Base-by-base conservation (phyloP, 345 rosid species). In the Dipteronia dyeriana region DNA sequence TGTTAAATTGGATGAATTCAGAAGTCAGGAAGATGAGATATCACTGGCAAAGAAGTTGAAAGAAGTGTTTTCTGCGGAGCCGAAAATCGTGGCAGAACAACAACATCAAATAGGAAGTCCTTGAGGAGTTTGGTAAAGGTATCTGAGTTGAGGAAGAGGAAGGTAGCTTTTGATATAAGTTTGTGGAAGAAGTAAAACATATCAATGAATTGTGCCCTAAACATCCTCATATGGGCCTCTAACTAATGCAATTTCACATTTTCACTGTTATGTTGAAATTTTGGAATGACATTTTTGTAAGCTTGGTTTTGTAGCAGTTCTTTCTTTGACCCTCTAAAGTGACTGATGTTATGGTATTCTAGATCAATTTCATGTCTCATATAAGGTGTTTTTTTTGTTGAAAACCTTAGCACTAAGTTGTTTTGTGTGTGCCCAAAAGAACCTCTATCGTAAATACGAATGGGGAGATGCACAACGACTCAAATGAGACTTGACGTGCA, bases 1-100 rank as follows among this genome's bases (percentile, higher is more conserved):
- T 45, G 86, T 89, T 12, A 86, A 83, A 79, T 16, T 89, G 76
- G 91, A 86, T 20, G 89, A 90, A 51, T 82, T 83, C 65, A 68
- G 43, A 73, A 80, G 65, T 25, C 71, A 71, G 71, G 80, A 72
- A 1, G 81, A 81, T 26, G 82, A 77, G 71, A 77, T 70, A 60
- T 68, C 64, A 57, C 64, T 87, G 67, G 76, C 82, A 14, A 57
- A 79, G 68, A 56, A 69, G 75, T n/a, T 91, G 23, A 74, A 66
- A n/a, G 65, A 85, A 66, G 20, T 81, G 1, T 56, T 80, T 9
- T 43, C 62, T 0, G 14, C 11, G 29, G 75, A 86, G 43, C 81
- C 83, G 34, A 56, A 56, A 26, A 76, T 84, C 47, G 39, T 84
- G 20, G 64, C 84, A 43, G 70, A 8, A 54, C 45, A 41, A 7